A percentile compares a stretch with the other conserved stretches of the same genome.
Conservation (phyloP, 257 asterid genomes). For the Solanum peruvianum region DNA sequence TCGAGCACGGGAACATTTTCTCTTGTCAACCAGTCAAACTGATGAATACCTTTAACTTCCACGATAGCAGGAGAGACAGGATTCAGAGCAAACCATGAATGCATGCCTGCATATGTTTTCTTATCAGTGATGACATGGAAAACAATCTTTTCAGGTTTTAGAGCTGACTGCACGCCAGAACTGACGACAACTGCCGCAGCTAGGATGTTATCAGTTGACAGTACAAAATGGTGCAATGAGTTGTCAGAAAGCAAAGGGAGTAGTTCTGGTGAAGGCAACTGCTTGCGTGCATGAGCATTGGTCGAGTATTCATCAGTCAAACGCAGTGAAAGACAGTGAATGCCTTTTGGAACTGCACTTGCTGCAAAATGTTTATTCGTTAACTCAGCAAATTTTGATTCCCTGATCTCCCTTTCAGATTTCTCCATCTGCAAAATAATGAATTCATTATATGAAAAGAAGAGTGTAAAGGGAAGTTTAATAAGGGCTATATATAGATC, state of each 20-base stretch:
- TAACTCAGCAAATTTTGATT: constrained; percentile 55
- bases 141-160: constrained; percentile 65
- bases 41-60: constrained; percentile 96
- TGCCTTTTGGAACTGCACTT: constrained; percentile 81
- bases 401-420: constrained; percentile 48
- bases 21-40: constrained; percentile 94
- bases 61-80: constrained; percentile 73
- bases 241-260: constrained; percentile 85
- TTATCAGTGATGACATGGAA: constrained; percentile 97
- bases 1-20: constrained; percentile 98
- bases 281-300: constrained; percentile 92
- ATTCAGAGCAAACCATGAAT: constrained; percentile 94
- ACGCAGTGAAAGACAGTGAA: constrained; percentile 82
- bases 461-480: not conserved
- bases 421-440: constrained; percentile 19
- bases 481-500: not conserved
- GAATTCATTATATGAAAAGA: not conserved
- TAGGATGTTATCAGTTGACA: constrained; percentile 91
- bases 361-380: constrained; percentile 76
- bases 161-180: constrained; percentile 71
- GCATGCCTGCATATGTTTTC: constrained; percentile 98
- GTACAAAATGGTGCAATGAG: constrained; percentile 73
- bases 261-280: constrained; percentile 86
- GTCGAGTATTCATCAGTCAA: constrained; percentile 93
- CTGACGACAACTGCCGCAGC: constrained; percentile 93